phyloP scores from a whole-genome alignment of 23 red algal genomes.

The Gracilariopsis chorda region DNA sequence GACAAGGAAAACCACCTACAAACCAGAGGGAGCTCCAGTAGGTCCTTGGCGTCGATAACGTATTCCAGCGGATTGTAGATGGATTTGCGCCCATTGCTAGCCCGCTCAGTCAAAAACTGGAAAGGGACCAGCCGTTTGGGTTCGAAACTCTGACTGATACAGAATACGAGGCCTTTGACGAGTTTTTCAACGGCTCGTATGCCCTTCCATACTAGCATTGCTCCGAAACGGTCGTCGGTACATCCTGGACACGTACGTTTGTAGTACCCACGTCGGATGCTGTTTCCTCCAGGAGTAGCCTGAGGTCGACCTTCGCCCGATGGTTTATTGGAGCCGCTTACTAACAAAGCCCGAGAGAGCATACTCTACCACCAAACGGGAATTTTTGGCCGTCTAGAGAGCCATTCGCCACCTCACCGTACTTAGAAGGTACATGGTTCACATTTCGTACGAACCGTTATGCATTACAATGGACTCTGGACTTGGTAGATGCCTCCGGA shows the following conservation, averaged over 20 bases:
- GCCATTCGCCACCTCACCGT: background rate
- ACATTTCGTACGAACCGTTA: background rate
- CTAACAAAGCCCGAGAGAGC: background rate
- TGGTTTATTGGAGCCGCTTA: background rate
- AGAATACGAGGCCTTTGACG: no score
- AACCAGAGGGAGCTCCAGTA: no score
- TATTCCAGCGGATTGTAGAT: no score
- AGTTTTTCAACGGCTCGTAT: no score
- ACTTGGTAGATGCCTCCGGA: constrained; percentile 1
- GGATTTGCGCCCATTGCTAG: no score
- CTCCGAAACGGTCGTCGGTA: background rate
- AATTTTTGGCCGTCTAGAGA: background rate
- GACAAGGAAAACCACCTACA: no score
- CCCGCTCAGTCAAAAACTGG: no score
- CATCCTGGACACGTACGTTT: background rate
- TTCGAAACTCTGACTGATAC: no score
- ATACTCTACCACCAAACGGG: background rate
- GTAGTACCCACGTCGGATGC: constrained; percentile 2
- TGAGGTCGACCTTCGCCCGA: background rate
- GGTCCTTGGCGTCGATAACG: no score
- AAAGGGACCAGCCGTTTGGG: no score
- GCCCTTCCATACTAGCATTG: no score
- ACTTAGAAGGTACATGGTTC: background rate
- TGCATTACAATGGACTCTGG: constrained; percentile 6
- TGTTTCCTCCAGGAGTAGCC: background rate